phyloP scores from a whole-genome alignment of 345 rosid species.

The Mercurialis annua region DNA sequence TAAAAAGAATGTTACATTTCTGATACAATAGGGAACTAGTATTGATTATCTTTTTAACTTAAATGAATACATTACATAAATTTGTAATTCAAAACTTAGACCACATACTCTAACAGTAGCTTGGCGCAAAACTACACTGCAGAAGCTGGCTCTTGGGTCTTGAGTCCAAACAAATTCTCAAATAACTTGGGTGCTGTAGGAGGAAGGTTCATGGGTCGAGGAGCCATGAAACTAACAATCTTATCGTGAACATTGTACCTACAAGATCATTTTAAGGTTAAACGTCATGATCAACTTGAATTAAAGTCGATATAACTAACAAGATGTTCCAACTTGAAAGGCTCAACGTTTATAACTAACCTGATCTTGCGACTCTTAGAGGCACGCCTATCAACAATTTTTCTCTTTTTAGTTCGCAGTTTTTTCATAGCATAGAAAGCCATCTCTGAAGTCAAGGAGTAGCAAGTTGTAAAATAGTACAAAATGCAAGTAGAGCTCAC shows the following conservation, averaged over 20 bases:
- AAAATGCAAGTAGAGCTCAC: too few species aligned
- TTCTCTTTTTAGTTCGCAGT: constrained; percentile 77
- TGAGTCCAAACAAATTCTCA: constrained; percentile 76
- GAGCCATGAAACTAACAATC: constrained; percentile 84
- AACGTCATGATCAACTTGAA: too few species aligned
- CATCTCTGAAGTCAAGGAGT: constrained; percentile 38
- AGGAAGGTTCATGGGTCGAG: constrained; percentile 54
- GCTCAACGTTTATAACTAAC: constrained; percentile 18
- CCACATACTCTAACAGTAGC: too few species aligned
- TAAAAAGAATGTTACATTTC: too few species aligned
- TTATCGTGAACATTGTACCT: constrained; percentile 83
- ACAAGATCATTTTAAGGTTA: not conserved
- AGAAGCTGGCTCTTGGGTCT: constrained; percentile 30
- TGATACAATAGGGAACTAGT: too few species aligned
- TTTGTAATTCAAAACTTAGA: not conserved
- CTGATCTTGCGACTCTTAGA: constrained; percentile 92
- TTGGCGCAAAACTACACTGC: not conserved
- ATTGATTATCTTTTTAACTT: too few species aligned
- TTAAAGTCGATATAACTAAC: not conserved
- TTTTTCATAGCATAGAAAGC: constrained; percentile 72
- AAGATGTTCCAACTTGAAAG: not conserved
- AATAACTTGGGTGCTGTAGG: constrained; percentile 69
- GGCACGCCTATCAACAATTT: constrained; percentile 79
- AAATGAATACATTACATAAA: too few species aligned
- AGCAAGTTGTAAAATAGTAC: too few species aligned